Percentiles rank a stretch among this genome's conserved stretches.
Evolutionary conservation across 1,284 basidiomycete species (phyloP).

Genomic region (Moniliophthora roreri): DNA sequence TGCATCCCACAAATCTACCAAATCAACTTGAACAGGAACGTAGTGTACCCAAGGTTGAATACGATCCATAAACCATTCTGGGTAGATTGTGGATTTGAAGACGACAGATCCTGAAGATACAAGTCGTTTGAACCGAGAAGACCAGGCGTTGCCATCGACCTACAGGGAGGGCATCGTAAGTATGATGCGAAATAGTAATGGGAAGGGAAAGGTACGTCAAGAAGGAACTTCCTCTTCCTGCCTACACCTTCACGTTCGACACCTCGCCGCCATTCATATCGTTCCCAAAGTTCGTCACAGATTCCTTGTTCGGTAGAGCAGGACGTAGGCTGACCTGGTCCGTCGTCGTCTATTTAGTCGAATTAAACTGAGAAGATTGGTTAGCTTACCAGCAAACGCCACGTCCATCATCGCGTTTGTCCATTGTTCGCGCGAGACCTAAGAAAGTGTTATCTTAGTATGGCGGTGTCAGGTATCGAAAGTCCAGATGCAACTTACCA

Average conservation of each 20-base stretch:
- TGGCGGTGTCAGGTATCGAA: constrained; percentile 7
- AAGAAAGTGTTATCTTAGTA: constrained; percentile 10
- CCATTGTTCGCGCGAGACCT: constrained; percentile 23
- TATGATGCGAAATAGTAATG: background rate
- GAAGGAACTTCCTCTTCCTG: constrained; percentile 46
- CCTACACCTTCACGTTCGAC: constrained; percentile 25
- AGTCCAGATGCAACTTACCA: background rate
- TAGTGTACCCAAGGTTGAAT: constrained; percentile 60
- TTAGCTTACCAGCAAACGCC: constrained; percentile 46
- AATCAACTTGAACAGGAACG: constrained; percentile 54
- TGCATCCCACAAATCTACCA: constrained; percentile 53
- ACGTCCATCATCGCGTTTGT: constrained; percentile 53
- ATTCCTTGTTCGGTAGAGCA: constrained; percentile 43
- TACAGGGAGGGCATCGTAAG: constrained; percentile 20
- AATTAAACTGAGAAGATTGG: constrained; percentile 20
- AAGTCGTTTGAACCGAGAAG: constrained; percentile 64
- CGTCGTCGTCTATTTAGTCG: constrained; percentile 36
- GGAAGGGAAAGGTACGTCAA: background rate
- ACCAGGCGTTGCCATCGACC: constrained; percentile 73
- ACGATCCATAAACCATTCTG: constrained; percentile 55
- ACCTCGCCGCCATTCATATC: background rate
- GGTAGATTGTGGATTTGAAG: constrained; percentile 64
- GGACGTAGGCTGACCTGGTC: constrained; percentile 35
- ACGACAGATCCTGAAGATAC: constrained; percentile 62
- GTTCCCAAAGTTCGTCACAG: constrained; percentile 20